phyloP scores from a whole-genome alignment of 768 basidiomycete genomes.

The Nidula microcarpa region DNA sequence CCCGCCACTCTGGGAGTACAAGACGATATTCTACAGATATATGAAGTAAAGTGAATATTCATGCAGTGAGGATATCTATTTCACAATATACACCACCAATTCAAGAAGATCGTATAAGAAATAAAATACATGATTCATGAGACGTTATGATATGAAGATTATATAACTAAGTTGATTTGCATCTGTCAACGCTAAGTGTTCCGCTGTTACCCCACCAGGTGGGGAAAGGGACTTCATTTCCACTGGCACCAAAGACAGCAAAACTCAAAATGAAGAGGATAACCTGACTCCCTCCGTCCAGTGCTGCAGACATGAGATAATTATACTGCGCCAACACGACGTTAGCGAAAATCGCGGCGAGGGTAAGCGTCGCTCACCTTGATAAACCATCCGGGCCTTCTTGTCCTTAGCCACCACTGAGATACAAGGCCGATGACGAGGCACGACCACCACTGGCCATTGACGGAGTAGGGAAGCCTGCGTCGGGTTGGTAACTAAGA shows the following conservation, averaged over 20 bases:
- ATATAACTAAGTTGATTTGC: constrained; percentile 18
- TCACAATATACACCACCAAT: too few species aligned
- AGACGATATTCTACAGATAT: constrained; percentile 1
- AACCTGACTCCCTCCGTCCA: constrained; percentile 45
- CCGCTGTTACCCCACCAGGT: constrained; percentile 44
- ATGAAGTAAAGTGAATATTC: too few species aligned
- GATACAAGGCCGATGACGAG: constrained; percentile 44
- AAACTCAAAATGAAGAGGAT: constrained; percentile 46
- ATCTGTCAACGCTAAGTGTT: constrained; percentile 32
- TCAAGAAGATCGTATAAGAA: too few species aligned
- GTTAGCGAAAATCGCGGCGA: background rate
- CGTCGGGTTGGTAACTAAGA: background rate
- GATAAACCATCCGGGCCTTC: constrained; percentile 42
- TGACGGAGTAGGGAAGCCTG: constrained; percentile 47
- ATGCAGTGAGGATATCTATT: too few species aligned
- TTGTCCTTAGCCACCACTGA: constrained; percentile 46
- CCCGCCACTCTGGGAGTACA: constrained; percentile 29
- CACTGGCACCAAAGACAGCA: constrained; percentile 33
- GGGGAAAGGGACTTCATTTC: constrained; percentile 38
- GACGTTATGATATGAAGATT: too few species aligned
- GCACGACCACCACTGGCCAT: constrained; percentile 54
- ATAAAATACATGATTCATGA: too few species aligned
- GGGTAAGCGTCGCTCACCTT: constrained; percentile 22
- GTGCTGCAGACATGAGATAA: constrained; percentile 44
- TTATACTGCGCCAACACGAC: constrained; percentile 26